phyloP scores from a whole-genome alignment of 2,329 filamentous ascomycete genomes.

The Elsinoe fawcettii region DNA sequence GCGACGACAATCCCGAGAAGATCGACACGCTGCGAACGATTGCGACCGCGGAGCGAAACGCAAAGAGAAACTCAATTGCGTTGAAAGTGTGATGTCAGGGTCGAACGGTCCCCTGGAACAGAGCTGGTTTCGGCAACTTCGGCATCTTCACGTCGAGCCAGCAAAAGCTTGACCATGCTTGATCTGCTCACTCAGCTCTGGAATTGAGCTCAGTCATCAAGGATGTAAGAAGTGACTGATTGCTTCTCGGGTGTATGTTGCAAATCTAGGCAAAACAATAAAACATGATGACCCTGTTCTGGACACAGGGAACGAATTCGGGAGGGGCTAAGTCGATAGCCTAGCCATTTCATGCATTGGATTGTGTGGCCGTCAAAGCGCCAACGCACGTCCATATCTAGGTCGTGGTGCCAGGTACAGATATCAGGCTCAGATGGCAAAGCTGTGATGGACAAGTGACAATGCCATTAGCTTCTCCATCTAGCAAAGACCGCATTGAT shows the following conservation, averaged over 20 bases:
- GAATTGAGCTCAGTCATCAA: no score
- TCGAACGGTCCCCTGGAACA: not conserved
- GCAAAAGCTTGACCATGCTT: not conserved
- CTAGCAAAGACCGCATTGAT: not conserved
- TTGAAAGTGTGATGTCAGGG: slow-evolving; percentile 3
- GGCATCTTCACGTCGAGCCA: not conserved
- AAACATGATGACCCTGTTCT: no score
- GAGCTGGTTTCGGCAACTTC: not conserved
- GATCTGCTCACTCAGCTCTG: not conserved
- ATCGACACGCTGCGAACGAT: slow-evolving; percentile 5
- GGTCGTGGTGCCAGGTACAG: no score
- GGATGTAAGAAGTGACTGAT: no score
- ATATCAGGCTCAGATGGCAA: no score
- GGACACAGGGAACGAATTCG: no score
- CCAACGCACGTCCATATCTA: no score
- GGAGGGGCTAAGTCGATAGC: no score
- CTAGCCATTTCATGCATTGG: no score
- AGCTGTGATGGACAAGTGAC: not conserved
- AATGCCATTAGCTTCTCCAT: not conserved
- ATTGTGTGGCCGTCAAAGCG: no score
- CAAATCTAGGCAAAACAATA: no score
- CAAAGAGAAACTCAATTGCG: slow-evolving; percentile 7
- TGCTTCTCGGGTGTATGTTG: no score
- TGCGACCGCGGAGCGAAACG: not conserved
- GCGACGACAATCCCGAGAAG: not conserved